Conservation (phyloP, 306 rosid species). For the Begonia fuchsioides region DNA sequence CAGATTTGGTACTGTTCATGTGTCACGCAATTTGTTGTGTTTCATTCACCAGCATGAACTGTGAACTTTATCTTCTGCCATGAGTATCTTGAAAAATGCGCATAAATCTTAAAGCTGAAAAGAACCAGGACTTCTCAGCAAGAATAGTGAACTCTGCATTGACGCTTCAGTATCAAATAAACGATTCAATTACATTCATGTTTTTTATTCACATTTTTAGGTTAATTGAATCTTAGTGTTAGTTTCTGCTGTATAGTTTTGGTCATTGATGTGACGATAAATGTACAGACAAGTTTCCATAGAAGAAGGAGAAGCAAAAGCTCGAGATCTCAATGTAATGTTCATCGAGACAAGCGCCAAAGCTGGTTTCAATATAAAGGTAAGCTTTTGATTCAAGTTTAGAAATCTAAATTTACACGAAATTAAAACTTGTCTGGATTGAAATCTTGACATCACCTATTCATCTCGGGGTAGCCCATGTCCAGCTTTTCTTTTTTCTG, state of each 20-base stretch:
- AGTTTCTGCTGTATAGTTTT: neutral
- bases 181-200: too few species aligned
- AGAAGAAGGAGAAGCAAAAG: slow-evolving; percentile 81
- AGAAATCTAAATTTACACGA: too few species aligned
- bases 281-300: slow-evolving; percentile 67
- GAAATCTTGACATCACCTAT: too few species aligned
- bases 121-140: too few species aligned
- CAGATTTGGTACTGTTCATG: neutral
- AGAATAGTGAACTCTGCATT: too few species aligned
- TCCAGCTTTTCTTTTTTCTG: neutral
- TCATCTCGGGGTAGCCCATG: neutral
- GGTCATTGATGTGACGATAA: slow-evolving; percentile 2
- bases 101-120: too few species aligned
- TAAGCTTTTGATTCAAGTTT: too few species aligned
- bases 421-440: too few species aligned
- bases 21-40: neutral
- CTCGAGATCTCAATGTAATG: slow-evolving; percentile 69
- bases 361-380: slow-evolving; percentile 88
- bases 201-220: too few species aligned
- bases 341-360: slow-evolving; percentile 89
- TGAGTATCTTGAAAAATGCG: too few species aligned
- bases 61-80: too few species aligned
- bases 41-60: neutral
- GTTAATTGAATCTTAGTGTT: neutral
- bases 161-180: too few species aligned